Conservation (phyloP, 352 stramenopile species). For the Phytophthora colocasiae region DNA sequence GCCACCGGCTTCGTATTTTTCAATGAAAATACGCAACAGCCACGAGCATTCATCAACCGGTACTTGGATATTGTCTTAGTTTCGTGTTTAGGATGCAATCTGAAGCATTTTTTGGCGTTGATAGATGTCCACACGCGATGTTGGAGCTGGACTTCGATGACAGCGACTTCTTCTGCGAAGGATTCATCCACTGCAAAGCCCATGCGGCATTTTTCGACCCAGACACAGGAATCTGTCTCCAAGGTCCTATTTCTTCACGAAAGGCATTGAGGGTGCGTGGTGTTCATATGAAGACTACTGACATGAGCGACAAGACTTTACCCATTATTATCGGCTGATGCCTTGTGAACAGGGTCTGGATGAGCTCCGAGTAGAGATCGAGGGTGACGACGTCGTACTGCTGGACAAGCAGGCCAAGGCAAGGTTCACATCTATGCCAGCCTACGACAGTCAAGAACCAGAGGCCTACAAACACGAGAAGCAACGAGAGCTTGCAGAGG, state of each 20-base stretch:
- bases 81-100: background rate
- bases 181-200: conserved; percentile 83
- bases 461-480: conserved; percentile 50
- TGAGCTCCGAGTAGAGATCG: conserved; percentile 47
- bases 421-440: conserved; percentile 15
- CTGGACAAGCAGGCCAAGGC: conserved; percentile 24
- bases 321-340: background rate
- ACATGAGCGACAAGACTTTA: conserved; percentile 1
- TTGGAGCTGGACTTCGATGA: conserved; percentile 84
- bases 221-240: conserved; percentile 72
- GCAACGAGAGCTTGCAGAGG: conserved; percentile 50
- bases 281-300: background rate
- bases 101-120: conserved; percentile 10
- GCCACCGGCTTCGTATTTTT: conserved; percentile 76
- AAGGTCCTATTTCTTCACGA: conserved; percentile 53
- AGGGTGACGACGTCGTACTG: conserved; percentile 55
- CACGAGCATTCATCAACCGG: conserved; percentile 69
- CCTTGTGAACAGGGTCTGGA: conserved; percentile 40
- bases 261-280: conserved; percentile 46
- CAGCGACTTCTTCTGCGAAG: conserved; percentile 83
- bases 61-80: conserved; percentile 3
- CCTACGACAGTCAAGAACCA: conserved; percentile 29
- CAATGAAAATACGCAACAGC: conserved; percentile 45
- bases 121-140: conserved; percentile 69
- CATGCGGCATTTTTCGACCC: conserved; percentile 86